phyloP scores from a whole-genome alignment of 148 eudicot species.

The Polygonum aviculare region DNA sequence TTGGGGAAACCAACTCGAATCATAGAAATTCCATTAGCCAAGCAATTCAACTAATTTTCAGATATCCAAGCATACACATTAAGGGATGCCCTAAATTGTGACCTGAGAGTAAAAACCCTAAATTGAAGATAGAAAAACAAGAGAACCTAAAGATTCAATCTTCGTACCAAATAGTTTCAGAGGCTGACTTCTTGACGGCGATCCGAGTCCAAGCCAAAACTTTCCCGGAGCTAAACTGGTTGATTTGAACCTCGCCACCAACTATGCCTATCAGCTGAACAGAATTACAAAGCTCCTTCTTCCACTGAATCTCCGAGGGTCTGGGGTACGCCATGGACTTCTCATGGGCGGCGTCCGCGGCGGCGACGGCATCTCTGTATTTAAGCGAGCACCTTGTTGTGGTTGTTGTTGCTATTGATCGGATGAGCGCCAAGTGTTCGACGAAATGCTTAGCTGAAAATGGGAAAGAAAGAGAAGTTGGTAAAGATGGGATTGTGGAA shows the following conservation, averaged over 20 bases:
- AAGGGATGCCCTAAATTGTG: background rate
- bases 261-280: constrained; percentile 77
- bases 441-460: constrained; percentile 15
- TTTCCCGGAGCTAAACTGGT: constrained; percentile 56
- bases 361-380: constrained; percentile 20
- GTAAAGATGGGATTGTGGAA: background rate
- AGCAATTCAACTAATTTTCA: background rate
- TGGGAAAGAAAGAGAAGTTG: constrained; percentile 13
- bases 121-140: background rate
- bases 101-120: background rate
- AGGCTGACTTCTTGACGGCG: constrained; percentile 52
- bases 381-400: constrained; percentile 23
- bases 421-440: constrained; percentile 30
- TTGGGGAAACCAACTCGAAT: background rate
- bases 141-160: background rate
- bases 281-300: constrained; percentile 62
- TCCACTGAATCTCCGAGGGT: constrained; percentile 71
- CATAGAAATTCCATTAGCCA: background rate
- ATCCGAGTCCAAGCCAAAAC: constrained; percentile 62
- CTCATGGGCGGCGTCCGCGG: constrained; percentile 10
- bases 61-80: background rate
- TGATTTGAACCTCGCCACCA: constrained; percentile 46
- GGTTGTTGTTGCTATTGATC: background rate
- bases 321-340: constrained; percentile 22
- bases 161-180: constrained; percentile 48